Evolutionary conservation across 441 rosid species (phyloP), one percentile per base, ranked within the genome.

Genomic region (Populus hybrid): DNA sequence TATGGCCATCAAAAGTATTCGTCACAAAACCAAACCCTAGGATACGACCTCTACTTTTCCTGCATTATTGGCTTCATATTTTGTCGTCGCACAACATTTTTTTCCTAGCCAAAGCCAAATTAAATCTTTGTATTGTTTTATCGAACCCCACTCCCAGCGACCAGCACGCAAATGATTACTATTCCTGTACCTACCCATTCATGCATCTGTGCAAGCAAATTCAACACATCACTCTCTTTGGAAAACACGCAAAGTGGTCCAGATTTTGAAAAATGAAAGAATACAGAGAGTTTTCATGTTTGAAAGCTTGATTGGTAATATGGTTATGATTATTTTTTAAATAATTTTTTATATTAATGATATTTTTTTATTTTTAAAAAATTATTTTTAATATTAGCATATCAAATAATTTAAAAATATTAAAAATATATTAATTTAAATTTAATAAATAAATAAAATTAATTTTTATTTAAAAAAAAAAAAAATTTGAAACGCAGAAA

Each of bases 61-160:
- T 64, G 16, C 24, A 35, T 38, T 35, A 18, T 38, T 65, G 35
- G 77, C 24, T 74, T 36, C 34, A 21, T 20, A 46, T 32, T 68
- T 75, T 68, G 78, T 68, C 67, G 34, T 32, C 8, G 68, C 4
- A 12, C 35, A 24, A 53, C 78, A 21, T 68, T 75, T 68, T 53
- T 32, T 42, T 34, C 21, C 5, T n/a, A 68, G 28, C 3, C 6
- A 6, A 8, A 1, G 38, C 16, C 28, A 74, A 36, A 64, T n/a
- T 20, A 32, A 67, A 30, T n/a, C 23, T 32, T 42, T 18, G 36
- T 9, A 20, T 24, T 70, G 9, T 20, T 23, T 74, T 36, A 23
- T 24, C 1, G 21, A 8, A 28, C 24, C 59, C 77, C 57, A 46
- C 70, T 18, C 2, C 70, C 70, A 23, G 16, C 74, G 26, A 46